These are phyloP conservation scores for Beauveria australis DNA, from an alignment of 2,329 filamentous ascomycete genomes.

Conservation along the genomic window DNA sequence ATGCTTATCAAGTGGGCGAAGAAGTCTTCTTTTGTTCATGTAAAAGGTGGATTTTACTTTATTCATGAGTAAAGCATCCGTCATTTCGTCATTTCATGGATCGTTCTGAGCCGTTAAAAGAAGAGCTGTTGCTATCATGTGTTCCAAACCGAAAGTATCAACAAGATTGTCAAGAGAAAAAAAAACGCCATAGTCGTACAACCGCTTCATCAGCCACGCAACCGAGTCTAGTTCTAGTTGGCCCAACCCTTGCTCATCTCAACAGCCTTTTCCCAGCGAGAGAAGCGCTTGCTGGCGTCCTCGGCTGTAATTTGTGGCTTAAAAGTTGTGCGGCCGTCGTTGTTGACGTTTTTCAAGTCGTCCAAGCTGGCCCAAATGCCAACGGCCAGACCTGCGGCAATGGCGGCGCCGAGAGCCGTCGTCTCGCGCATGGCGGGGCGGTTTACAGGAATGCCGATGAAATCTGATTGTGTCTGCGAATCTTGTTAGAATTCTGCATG, in stretches of 20 bases:
- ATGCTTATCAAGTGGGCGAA: too few species aligned
- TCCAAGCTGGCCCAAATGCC: constrained; percentile 67
- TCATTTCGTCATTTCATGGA: constrained; percentile 1
- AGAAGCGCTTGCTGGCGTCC: constrained; percentile 55
- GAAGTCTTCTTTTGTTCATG: too few species aligned
- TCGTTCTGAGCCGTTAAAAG: not conserved
- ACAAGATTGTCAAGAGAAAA: not conserved
- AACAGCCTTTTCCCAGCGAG: constrained; percentile 68
- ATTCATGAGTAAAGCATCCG: constrained; percentile 1
- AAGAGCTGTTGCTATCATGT: not conserved
- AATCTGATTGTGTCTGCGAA: constrained; percentile 76
- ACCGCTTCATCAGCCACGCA: not conserved
- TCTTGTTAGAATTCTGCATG: constrained; percentile 17
- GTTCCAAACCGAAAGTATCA: not conserved
- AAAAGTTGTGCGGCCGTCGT: constrained; percentile 60
- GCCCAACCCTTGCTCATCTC: constrained; percentile 72
- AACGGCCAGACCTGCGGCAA: constrained; percentile 71
- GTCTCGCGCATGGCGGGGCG: constrained; percentile 77
- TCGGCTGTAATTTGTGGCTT: constrained; percentile 54
- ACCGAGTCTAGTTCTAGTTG: constrained; percentile 16
- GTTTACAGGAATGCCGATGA: constrained; percentile 71
- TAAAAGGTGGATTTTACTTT: not conserved
- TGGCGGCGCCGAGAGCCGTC: constrained; percentile 72
- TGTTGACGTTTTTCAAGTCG: constrained; percentile 65
- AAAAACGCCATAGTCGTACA: constrained; percentile 7